These are phyloP conservation scores for Panaeolus cyanescens DNA, from an alignment of 768 basidiomycete species.

Conservation along the genomic window DNA sequence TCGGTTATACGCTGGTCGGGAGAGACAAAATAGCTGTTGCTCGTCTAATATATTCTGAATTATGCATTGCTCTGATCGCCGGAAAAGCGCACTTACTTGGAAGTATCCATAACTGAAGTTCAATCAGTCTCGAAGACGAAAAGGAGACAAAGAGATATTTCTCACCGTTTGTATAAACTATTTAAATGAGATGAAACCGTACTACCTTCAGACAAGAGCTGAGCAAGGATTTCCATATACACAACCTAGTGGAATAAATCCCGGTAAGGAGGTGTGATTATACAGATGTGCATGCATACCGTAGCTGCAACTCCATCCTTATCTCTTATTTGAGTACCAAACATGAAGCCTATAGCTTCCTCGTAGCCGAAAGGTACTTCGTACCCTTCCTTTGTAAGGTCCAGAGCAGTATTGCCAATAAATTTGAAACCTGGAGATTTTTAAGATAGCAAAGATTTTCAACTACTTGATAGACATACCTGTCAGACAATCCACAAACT, in stretches of 20 bases:
- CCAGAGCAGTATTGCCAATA: slow-evolving; percentile 81
- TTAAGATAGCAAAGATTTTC: neutral
- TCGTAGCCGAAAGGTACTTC: slow-evolving; percentile 85
- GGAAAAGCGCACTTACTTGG: slow-evolving; percentile 42
- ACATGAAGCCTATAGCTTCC: slow-evolving; percentile 93
- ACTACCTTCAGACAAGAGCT: slow-evolving; percentile 50
- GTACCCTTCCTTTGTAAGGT: slow-evolving; percentile 64
- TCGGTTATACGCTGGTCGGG: slow-evolving; percentile 66
- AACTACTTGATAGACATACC: slow-evolving; percentile 39
- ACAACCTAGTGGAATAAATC: slow-evolving; percentile 42
- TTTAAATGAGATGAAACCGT: slow-evolving; percentile 60
- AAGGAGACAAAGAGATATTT: neutral
- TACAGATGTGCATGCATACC: slow-evolving; percentile 35
- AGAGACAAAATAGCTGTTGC: slow-evolving; percentile 83
- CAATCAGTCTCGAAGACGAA: slow-evolving; percentile 3
- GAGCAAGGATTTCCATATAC: slow-evolving; percentile 68
- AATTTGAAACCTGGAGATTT: slow-evolving; percentile 75
- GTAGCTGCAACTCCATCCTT: slow-evolving; percentile 88
- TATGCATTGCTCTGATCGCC: neutral
- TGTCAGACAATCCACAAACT: slow-evolving; percentile 83
- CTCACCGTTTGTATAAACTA: slow-evolving; percentile 62
- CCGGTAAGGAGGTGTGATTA: neutral
- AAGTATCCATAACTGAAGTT: slow-evolving; percentile 72
- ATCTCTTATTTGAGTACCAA: slow-evolving; percentile 76
- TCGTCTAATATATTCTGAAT: slow-evolving; percentile 48